A percentile compares a stretch with the other conserved stretches of the same genome.
phyloP scores from a whole-genome alignment of 73 alveolate species.

The Tetrahymena thermophila region DNA sequence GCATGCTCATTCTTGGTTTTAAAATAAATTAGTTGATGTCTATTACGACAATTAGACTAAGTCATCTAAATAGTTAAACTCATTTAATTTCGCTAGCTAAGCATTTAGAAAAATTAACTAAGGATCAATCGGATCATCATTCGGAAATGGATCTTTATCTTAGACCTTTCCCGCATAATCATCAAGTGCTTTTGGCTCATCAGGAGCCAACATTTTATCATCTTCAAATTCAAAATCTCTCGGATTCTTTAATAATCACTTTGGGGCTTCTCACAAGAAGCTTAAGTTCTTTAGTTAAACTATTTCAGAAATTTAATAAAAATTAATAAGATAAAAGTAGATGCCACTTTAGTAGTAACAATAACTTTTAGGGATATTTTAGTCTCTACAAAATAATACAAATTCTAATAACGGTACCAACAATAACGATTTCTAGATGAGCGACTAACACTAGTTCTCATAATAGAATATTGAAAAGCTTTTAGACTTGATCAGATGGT shows the following conservation, averaged over 20 bases:
- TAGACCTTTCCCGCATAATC: not conserved
- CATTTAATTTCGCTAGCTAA: not conserved
- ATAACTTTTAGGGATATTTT: not conserved
- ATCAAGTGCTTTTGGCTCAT: not conserved
- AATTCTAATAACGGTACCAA: not conserved
- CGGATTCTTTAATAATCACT: not conserved
- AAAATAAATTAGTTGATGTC: not conserved
- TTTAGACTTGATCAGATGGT: not conserved
- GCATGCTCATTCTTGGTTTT: slow-evolving; percentile 1
- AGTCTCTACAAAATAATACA: not conserved
- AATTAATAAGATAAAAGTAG: not conserved
- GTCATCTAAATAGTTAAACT: not conserved
- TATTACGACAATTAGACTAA: not conserved
- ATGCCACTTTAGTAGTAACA: not conserved
- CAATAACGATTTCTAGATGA: not conserved
- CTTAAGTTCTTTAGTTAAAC: not conserved
- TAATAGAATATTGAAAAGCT: not conserved
- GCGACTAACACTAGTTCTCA: not conserved
- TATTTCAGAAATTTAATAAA: not conserved
- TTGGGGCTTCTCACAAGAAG: not conserved
- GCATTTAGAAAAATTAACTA: not conserved
- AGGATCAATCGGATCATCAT: not conserved
- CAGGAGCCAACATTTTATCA: not conserved
- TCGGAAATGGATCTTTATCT: not conserved
- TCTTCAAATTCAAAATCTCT: not conserved